Conservation (phyloP, 768 basidiomycete genomes). For the Hypholoma fasciculare region DNA sequence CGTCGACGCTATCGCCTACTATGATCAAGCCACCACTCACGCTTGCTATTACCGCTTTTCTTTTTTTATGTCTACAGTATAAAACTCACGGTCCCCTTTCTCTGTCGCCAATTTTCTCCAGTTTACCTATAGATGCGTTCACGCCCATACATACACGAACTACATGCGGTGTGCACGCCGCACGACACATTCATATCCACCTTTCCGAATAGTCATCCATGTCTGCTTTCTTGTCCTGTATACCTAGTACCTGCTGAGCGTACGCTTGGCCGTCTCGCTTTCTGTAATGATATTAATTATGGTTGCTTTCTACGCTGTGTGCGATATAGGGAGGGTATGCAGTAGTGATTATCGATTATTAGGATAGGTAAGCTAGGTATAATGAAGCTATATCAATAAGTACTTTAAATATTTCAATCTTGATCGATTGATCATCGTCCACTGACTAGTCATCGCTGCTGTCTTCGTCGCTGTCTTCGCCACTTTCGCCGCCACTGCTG, state of each 20-base stretch:
- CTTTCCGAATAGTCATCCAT: neutral
- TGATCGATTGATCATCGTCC: too few relatives aligned
- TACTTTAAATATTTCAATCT: too few relatives aligned
- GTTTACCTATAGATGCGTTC: neutral
- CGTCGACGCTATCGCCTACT: neutral
- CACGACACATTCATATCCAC: neutral
- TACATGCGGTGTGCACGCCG: conserved; percentile 1
- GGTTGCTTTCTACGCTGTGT: too few relatives aligned
- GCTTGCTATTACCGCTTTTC: neutral
- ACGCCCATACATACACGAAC: neutral
- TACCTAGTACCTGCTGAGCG: neutral
- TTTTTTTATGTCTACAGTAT: neutral
- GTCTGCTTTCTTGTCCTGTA: neutral
- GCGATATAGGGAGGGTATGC: too few relatives aligned
- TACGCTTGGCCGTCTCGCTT: too few relatives aligned
- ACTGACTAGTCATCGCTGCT: too few relatives aligned
- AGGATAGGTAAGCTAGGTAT: too few relatives aligned
- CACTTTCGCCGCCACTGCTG: too few relatives aligned
- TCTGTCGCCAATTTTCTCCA: neutral
- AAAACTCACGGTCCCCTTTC: neutral
- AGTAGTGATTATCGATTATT: too few relatives aligned
- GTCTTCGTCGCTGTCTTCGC: too few relatives aligned
- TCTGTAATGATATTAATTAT: too few relatives aligned
- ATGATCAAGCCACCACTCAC: neutral
- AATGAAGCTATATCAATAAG: too few relatives aligned